A percentile compares a stretch with the other conserved stretches of the same genome.
Evolutionary conservation across 768 basidiomycete species (phyloP).

Genomic region (Auricularia sp.): DNA sequence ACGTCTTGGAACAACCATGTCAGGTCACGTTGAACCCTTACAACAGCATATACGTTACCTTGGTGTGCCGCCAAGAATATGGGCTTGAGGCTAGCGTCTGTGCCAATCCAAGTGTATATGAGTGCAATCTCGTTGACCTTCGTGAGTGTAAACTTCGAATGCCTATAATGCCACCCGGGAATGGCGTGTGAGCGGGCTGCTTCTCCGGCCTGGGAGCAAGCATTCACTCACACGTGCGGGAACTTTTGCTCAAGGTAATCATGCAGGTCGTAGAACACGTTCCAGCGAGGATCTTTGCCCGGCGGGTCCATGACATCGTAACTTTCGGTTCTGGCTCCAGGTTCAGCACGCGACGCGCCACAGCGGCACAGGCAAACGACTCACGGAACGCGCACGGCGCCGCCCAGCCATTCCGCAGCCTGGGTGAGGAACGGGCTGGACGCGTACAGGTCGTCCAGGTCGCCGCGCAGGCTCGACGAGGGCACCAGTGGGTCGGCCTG

Average conservation of each 20-base stretch:
- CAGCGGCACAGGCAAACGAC: constrained; percentile 11
- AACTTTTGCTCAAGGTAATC: constrained; percentile 49
- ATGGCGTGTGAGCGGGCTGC: neutral
- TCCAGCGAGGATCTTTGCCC: constrained; percentile 45
- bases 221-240: constrained; percentile 41
- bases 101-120: constrained; percentile 65
- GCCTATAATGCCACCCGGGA: constrained; percentile 27
- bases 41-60: constrained; percentile 26
- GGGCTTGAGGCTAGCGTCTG: constrained; percentile 53
- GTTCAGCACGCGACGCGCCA: constrained; percentile 14
- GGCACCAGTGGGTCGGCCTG: neutral
- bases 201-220: neutral
- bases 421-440: constrained; percentile 30
- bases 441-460: constrained; percentile 21
- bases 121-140: constrained; percentile 71
- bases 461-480: constrained; percentile 19
- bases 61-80: constrained; percentile 60
- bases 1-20: constrained; percentile 36
- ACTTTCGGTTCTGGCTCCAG: constrained; percentile 35
- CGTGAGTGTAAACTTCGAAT: constrained; percentile 47
- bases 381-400: constrained; percentile 34
- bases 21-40: neutral
- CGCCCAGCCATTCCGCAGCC: constrained; percentile 39
- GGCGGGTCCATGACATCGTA: constrained; percentile 40
- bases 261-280: constrained; percentile 43